A percentile compares a stretch with the other conserved stretches of the same genome.
Conservation (phyloP, 345 rosid genomes). For the Boechera retrofracta region DNA sequence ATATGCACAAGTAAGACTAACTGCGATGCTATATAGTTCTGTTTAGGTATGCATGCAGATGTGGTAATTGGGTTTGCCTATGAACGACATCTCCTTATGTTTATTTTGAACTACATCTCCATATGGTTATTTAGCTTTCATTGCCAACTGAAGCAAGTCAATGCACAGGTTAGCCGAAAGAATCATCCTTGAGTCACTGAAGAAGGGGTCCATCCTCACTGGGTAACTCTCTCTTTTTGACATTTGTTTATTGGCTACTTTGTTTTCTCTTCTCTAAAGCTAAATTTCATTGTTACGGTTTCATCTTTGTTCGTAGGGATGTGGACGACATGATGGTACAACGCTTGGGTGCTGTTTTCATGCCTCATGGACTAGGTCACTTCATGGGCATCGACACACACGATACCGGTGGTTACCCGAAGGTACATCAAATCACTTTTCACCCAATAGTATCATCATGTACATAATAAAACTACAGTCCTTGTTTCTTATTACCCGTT, state of each 20-base stretch:
- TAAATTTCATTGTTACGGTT: background rate
- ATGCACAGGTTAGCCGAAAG: conserved; percentile 79
- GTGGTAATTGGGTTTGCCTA: conserved; percentile 13
- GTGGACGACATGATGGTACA: conserved; percentile 82
- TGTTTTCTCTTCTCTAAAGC: conserved; percentile 20
- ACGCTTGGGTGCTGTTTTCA: conserved; percentile 82
- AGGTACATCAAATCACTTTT: conserved; percentile 48
- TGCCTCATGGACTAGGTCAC: conserved; percentile 98
- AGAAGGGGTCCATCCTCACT: conserved; percentile 60
- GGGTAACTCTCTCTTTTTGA: conserved; percentile 58
- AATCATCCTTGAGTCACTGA: conserved; percentile 72
- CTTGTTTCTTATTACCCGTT: background rate
- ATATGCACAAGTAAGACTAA: conserved; percentile 86
- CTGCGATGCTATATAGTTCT: background rate
- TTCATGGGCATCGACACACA: conserved; percentile 93
- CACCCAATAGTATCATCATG: background rate
- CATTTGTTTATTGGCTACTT: background rate
- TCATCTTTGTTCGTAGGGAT: conserved; percentile 50
- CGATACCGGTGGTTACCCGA: conserved; percentile 86
- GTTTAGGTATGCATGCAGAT: conserved; percentile 2
- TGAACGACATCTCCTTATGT: background rate
- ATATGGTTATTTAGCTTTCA: conserved; percentile 23
- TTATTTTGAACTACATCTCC: background rate
- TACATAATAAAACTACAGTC: conserved; percentile 10
- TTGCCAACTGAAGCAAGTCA: conserved; percentile 32